Percentiles rank a stretch among this genome's conserved stretches.
Conservation (phyloP, 306 rosid species). For the Hylodesmum podocarpum region DNA sequence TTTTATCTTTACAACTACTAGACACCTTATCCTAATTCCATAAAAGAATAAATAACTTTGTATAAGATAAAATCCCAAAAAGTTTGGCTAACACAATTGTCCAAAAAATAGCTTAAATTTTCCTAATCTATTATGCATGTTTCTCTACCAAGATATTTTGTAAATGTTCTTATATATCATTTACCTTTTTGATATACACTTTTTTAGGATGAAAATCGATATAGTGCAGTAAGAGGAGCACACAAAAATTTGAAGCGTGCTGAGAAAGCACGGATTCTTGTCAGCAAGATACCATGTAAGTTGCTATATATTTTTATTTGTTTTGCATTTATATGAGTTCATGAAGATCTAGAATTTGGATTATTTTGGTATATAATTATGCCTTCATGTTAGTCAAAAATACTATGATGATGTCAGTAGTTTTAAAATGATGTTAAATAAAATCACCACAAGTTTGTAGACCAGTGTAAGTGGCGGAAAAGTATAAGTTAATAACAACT, state of each 20-base stretch:
- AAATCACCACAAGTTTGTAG: not conserved
- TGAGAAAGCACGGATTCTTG: constrained; percentile 80
- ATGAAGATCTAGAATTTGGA: not conserved
- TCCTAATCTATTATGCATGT: not conserved
- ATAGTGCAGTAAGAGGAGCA: constrained; percentile 87
- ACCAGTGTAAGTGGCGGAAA: not conserved
- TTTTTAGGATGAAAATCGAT: constrained; percentile 85
- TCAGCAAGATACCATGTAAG: constrained; percentile 80
- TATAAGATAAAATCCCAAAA: not conserved
- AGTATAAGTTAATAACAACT: not conserved
- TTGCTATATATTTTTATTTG: not conserved
- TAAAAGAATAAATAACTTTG: not conserved
- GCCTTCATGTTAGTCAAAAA: constrained; percentile 15
- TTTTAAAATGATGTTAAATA: not conserved
- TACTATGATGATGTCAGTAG: not conserved
- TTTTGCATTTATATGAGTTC: constrained; percentile 5
- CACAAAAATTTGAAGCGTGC: constrained; percentile 94
- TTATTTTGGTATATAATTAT: constrained; percentile 6
- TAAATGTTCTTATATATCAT: not conserved
- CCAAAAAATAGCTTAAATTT: not conserved
- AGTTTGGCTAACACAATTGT: not conserved
- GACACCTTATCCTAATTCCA: not conserved
- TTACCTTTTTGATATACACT: not conserved
- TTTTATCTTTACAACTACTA: not conserved
- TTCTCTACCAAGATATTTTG: not conserved